Conservation (phyloP, 2,329 filamentous ascomycete species). For the Monilinia vaccinii-corymbosi region DNA sequence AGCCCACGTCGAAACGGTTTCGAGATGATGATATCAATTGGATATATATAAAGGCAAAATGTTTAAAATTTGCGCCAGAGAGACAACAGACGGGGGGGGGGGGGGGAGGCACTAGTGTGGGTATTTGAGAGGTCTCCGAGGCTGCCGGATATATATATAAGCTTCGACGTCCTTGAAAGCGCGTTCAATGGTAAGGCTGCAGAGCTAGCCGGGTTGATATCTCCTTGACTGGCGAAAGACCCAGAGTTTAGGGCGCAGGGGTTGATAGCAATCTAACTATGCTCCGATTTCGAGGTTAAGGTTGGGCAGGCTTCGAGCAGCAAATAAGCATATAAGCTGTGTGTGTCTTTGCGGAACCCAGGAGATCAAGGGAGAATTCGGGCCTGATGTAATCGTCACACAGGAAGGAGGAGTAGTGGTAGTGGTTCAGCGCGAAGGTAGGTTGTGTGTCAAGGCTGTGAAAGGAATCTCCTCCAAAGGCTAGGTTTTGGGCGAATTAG, state of each 20-base stretch:
- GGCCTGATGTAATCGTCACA: conserved; percentile 12
- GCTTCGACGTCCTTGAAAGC: conserved; percentile 15
- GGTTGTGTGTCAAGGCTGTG: conserved; percentile 15
- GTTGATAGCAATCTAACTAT: conserved; percentile 26
- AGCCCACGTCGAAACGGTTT: conserved; percentile 26
- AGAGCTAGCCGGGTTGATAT: conserved; percentile 15
- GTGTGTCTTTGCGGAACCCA: not conserved
- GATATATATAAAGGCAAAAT: conserved; percentile 9
- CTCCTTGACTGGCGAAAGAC: conserved; percentile 11
- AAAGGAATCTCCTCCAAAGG: conserved; percentile 23
- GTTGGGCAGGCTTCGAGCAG: conserved; percentile 8
- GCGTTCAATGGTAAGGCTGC: conserved; percentile 25
- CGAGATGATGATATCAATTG: conserved; percentile 10
- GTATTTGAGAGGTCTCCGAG: conserved; percentile 17
- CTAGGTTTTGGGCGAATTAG: conserved; percentile 13
- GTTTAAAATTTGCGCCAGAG: not conserved
- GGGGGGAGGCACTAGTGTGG: conserved; percentile 15
- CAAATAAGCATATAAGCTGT: conserved; percentile 23
- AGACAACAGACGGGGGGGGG: conserved; percentile 15
- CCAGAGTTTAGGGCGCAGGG: conserved; percentile 19
- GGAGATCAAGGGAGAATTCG: conserved; percentile 6
- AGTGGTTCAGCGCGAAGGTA: conserved; percentile 14
- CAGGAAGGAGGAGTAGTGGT: conserved; percentile 1
- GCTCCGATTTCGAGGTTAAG: conserved; percentile 12
- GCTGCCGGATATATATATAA: conserved; percentile 27